Evolutionary conservation across 257 asterid genomes (phyloP), one percentile per base, ranked within the genome.

Genomic region (Echium plantagineum): DNA sequence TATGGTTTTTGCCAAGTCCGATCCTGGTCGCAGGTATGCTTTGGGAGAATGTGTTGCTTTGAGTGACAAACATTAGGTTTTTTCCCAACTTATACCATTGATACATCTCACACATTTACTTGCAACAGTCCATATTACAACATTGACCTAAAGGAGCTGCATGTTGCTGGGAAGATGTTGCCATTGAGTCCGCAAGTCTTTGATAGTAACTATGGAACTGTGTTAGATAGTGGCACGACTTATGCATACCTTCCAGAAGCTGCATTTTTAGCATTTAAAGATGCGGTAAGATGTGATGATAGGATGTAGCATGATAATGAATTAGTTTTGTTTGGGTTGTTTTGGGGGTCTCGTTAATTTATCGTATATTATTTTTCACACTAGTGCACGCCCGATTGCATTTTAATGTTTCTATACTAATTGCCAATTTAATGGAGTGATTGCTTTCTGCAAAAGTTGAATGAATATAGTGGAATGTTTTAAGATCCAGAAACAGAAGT

Each of bases 51-150:
- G 1, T 42, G 49, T 42, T 42, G 16, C 49, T 42, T 42, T 42
- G 49, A 42, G 12, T 42, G 49, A 42, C 16, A 42, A 42, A 42
- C 17, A 10, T 42, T 42, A 42, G 49, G 49, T 13, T 42, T 42
- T 17, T 42, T 42, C 49, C 49, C 85, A 83, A 77, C 94, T 83
- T 70, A 78, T 88, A 75, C 85, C 75, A 84, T 87, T 81, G 90
- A 75, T 91, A 82, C 82, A 84, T 81, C 93, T 88, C 90, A 80
- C 84, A 74, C 97, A 91, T 91, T 88, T 88, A 91, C 96, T 83
- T 94, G 93, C 86, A 85, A 88, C 98, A 91, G 98, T 72, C 95
- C 95, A 73, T 91, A 88, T 85, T 91, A 91, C 90, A 91, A 91
- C 76, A 74, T 91, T 53, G 94, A 91, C 75, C 95, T 91, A 82